These are phyloP conservation scores for Curvularia lunata DNA, from an alignment of 2,329 filamentous ascomycete species.

Conservation along the genomic window DNA sequence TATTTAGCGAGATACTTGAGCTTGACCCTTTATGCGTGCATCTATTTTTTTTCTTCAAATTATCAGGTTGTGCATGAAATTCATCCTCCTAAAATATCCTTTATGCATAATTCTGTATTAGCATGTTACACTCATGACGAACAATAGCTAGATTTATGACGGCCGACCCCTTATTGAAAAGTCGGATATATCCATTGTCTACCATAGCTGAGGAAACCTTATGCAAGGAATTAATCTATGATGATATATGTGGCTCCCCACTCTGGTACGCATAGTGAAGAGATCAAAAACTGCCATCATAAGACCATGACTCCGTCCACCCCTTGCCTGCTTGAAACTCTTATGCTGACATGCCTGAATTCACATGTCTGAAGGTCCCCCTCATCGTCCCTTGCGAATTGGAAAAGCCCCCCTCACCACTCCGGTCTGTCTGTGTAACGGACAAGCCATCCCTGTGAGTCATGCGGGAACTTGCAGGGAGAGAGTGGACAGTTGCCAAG, in stretches of 20 bases:
- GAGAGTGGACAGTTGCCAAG: conserved; percentile 29
- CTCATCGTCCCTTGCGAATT: no score
- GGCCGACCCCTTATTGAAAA: not conserved
- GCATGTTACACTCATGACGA: no score
- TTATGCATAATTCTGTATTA: no score
- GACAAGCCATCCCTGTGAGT: conserved; percentile 26
- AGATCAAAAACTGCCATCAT: no score
- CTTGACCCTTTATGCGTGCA: not conserved
- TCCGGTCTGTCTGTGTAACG: conserved; percentile 18
- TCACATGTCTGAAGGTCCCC: not conserved
- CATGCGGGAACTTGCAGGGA: conserved; percentile 35
- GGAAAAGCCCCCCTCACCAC: conserved; percentile 18
- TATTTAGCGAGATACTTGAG: not conserved
- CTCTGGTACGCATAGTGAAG: not conserved
- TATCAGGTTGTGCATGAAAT: no score
- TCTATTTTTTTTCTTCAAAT: no score
- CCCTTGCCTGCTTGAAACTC: no score
- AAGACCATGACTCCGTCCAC: no score
- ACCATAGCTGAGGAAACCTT: not conserved
- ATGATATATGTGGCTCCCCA: not conserved
- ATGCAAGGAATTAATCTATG: not conserved
- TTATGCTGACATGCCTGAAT: not conserved
- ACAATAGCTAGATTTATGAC: no score
- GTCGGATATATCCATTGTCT: not conserved
- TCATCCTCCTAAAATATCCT: no score